Base-by-base conservation (phyloP, 192 early-diverging fungal genomes). In the Nowakowskiella sp. region DNA sequence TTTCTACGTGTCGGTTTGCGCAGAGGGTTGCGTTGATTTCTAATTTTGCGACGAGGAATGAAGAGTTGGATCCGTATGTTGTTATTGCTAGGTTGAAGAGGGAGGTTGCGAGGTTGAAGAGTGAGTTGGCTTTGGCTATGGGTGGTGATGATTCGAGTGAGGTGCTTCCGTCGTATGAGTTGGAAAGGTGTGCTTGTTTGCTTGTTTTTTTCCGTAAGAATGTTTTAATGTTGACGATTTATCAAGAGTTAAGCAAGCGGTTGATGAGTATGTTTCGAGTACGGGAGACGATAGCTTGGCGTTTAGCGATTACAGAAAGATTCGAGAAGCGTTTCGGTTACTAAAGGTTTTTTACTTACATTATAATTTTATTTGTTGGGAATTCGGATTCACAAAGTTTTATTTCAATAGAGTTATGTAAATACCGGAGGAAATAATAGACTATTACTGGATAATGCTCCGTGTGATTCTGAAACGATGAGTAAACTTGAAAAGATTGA, bases 1-100 rank as follows among this genome's bases (percentile, higher is more conserved):
- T 82, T 8, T 78, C 79, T n/a, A 82, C 78, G 1, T 82, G 80
- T 43, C 62, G 80, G 13, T 82, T 82, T 55, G 76, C 80, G 2
- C 74, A 81, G 50, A 64, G 80, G 4, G 80, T 82, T 1, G 77
- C 80, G 4, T 53, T 80, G 45, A 76, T 81, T 25, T 52, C 69
- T 24, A 82, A 82, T 57, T 57, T 56, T 23, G 73, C 68, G 7
- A 51, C 47, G 16, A 47, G 80, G 23, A 81, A 81, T 50, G 78
- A 81, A 56, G 75, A 82, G 50, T 23, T 82, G 13, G 80, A 82
- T 53, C 80, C 80, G 7, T 50, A 61, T 26, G 44, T 81, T 19
- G 27, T 75, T 3, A 82, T 82, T 61, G 72, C 62, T 6, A 21
- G 65, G 9, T 56, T 82, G 21, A 73, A 68, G 48, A 43, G 60